Evolutionary conservation across 805 yeast genomes (phyloP), one percentile per base, ranked within the genome.

Genomic region (Candida broadrunensis): DNA sequence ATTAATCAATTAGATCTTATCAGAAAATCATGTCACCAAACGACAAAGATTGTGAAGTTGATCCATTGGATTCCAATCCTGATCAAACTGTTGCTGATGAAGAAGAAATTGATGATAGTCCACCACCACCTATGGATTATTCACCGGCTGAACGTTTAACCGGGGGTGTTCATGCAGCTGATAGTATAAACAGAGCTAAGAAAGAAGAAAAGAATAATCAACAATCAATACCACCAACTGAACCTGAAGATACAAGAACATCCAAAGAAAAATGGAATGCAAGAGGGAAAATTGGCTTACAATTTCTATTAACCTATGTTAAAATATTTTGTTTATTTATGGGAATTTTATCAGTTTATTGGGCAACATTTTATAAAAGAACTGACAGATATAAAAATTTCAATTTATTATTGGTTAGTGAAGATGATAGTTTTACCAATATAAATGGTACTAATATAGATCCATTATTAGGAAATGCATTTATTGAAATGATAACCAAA

Each of bases 341-440:
- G n/a, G 65, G 58, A 7, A 41, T 63, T 5, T 52, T 66, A 31
- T 54, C 67, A n/a, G 45, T 65, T 8, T 66, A 65, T 43, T 66
- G 72, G 72, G 72, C 67, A 5, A 48, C 66, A 6, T 38, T 56
- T 32, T 63, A 55, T 45, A 46, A 44, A n/a, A 51, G 71, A 14
- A 46, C 52, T 20, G 35, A 35, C 18, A 49, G 72, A 5, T 51
- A 54, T 29, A 41, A 35, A 30, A 60, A 66, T 50, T 47, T 65
- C 54, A 46, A 52, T 27, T 52, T 57, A 50, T 49, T 66, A 47
- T 61, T 64, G 16, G 65, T 64, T 9, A 51, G 51, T 26, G 65
- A 54, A 38, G 72, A 67, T 44, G 39, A 42, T 13, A 32, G 42
- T 30, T 50, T 58, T 19, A n/a, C 33, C 9, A 20, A 19, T 30